Evolutionary conservation across 2,329 filamentous ascomycete genomes (phyloP), one percentile per base, ranked within the genome.

Genomic region (Coniochaeta prunicola): DNA sequence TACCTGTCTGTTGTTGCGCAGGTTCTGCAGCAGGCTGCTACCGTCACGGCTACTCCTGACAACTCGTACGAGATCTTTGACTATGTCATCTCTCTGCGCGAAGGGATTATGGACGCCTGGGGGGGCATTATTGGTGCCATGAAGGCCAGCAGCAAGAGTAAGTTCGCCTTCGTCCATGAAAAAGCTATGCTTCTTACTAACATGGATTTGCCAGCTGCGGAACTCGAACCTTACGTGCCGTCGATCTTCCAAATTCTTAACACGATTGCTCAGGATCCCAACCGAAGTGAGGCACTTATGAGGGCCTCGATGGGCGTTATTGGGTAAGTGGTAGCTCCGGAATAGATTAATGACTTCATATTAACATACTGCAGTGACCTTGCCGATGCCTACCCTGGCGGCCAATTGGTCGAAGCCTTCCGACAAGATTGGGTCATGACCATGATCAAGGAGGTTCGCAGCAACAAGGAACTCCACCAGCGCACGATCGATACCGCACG

Each of bases 81-180:
- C 75, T 99, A 99, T 71, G 88, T 99, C 66, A 85, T 96, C 64
- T 96, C 92, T 21, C 83, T 99, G 55, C 88, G 94, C 58, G 96
- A 99, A 72, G 94, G 93, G 66, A 97, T 99, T 65, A 96, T 97
- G 88, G 94, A 99, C 80, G 94, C 94, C 34, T 99, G 96, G 92
- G 92, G 92, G 68, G 94, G 94, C 65, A 94, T 96, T 65, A 92
- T 99, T 70, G 87, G 93, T 72, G 92, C 94, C 57, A 92, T 97
- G 88, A 96, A 94, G 80, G 77, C 82, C 57, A 90, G 88, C 69
- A 79, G 79, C 69, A 93, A 93, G 80, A 86, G 88, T 89, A 74
- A 73, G 85, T 77, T 19, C 38, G 48, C 4, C 24, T 7, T 4
- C 19, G 9, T 19, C 24, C 31, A 12, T 12, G 40, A 28, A 19